Base-by-base conservation (phyloP, 1,284 basidiomycete species). In the Apiotrichum domesticum region DNA sequence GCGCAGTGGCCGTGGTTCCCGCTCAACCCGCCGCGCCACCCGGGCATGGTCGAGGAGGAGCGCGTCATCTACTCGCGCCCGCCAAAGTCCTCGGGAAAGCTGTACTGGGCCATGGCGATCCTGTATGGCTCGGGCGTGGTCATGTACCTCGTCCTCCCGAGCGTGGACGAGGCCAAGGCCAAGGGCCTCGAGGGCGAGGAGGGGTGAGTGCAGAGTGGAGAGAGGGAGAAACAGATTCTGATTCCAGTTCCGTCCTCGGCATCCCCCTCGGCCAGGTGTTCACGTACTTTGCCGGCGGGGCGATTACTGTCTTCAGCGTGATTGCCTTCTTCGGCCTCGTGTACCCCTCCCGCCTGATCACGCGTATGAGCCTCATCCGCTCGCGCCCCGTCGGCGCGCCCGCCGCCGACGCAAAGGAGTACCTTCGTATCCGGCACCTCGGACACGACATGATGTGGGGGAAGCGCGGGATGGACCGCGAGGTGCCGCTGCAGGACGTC, bases 1-100 rank as follows among this genome's bases (percentile, higher is more conserved):
- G 4, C n/a, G 29, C 44, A 59, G 49, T 63, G 62, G 62, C 62
- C 62, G 34, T 63, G 62, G 62, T 35, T 44, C 34, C 47, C 34
- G 14, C 51, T 63, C 35, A 34, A 40, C 32, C 49, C 53, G 14
- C 55, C 61, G 14, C 37, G 33, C 1, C 32, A 45, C 34, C 33
- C 35, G 4, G 55, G 46, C 10, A 34, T 35, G 14, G 46, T 45
- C 37, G 58, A 60, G 54, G 52, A 45, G 11, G 62, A 63, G 58
- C 58, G 58, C 35, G 62, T 63, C 37, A 63, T 63, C 54, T 63
- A 56, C 46, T 33, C 62, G 21, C 62, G 62, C 3, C 58, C 56
- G 8, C 32, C 34, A 6, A 41, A 33, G 6, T 32, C 37, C 14
- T 39, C 43, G 34, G 46, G 50, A 11, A 47, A 45, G 48, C 51